Percentiles rank a stretch among this genome's conserved stretches.
Conservation (phyloP, 1,139 yeast species). For the Protomyces pachydermus region DNA sequence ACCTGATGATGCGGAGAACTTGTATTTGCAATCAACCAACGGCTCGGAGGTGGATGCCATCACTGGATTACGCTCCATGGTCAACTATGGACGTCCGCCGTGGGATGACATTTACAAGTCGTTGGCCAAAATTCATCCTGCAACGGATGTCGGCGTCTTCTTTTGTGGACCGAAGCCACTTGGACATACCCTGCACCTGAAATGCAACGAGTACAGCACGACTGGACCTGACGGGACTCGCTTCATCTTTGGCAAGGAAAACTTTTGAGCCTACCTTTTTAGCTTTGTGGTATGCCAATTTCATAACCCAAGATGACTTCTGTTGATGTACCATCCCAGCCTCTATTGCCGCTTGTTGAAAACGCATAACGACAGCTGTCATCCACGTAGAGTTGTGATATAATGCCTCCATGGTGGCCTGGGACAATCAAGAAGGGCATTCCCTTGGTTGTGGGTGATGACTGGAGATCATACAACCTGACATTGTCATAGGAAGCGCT, state of each 20-base stretch:
- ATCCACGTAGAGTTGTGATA: slow-evolving; percentile 59
- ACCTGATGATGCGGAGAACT: slow-evolving; percentile 23
- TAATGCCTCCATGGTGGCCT: slow-evolving; percentile 62
- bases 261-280: slow-evolving; percentile 1
- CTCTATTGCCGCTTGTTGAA: slow-evolving; percentile 90
- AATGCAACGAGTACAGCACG: slow-evolving; percentile 9
- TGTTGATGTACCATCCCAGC: slow-evolving; percentile 82
- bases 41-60: slow-evolving; percentile 22
- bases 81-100: slow-evolving; percentile 24
- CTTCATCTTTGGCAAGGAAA: slow-evolving; percentile 27
- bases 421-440: slow-evolving; percentile 54
- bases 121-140: slow-evolving; percentile 13
- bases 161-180: slow-evolving; percentile 25
- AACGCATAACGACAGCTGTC: slow-evolving; percentile 83
- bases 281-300: slow-evolving; percentile 39
- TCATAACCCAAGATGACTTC: slow-evolving; percentile 80
- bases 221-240: slow-evolving; percentile 24
- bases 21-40: slow-evolving; percentile 14
- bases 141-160: slow-evolving; percentile 27
- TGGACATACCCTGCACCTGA: slow-evolving; percentile 17
- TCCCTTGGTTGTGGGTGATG: slow-evolving; percentile 39
- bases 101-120: slow-evolving; percentile 22
- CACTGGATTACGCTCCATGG: slow-evolving; percentile 19
- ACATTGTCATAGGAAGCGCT: slow-evolving; percentile 88
- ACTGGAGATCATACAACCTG: slow-evolving; percentile 69